phyloP scores from a whole-genome alignment of 208 protist species.

The Angomonas ambiguus region DNA sequence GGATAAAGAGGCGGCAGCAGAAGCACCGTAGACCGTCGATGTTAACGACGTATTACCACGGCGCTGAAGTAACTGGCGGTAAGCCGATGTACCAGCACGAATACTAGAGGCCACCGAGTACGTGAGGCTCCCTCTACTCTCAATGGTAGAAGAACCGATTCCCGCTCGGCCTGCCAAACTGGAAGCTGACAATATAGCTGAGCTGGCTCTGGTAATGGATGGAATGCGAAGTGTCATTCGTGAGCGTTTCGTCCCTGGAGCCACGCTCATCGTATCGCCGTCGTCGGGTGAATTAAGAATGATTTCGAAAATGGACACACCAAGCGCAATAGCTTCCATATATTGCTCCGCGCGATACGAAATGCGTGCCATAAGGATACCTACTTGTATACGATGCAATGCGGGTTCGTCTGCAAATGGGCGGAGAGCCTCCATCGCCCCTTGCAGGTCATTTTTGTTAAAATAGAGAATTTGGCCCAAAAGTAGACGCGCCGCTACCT shows the following conservation, averaged over 20 bases:
- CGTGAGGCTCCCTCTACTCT: conserved; percentile 22
- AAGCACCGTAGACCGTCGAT: conserved; percentile 77
- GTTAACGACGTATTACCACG: conserved; percentile 66
- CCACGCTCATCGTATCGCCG: conserved; percentile 77
- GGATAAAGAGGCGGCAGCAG: conserved; percentile 68
- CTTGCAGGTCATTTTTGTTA: conserved; percentile 40
- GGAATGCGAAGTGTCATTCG: conserved; percentile 54
- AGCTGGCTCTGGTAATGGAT: conserved; percentile 74
- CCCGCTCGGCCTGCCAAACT: conserved; percentile 36
- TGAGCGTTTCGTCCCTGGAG: conserved; percentile 32
- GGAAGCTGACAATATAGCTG: conserved; percentile 75
- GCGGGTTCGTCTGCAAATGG: conserved; percentile 57
- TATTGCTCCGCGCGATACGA: conserved; percentile 59
- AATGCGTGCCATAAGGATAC: conserved; percentile 61
- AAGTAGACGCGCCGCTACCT: conserved; percentile 70
- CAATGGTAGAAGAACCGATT: background rate
- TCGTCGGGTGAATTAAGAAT: conserved; percentile 76
- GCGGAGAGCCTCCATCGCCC: conserved; percentile 57
- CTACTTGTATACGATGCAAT: conserved; percentile 80
- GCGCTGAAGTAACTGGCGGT: conserved; percentile 50
- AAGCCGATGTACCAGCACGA: conserved; percentile 53
- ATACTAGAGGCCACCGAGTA: conserved; percentile 78
- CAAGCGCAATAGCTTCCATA: conserved; percentile 72
- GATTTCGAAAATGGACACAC: conserved; percentile 80
- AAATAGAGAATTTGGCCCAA: conserved; percentile 69